phyloP scores from a whole-genome alignment of 2,329 filamentous ascomycete species.

The Ceratocystis huliohia region DNA sequence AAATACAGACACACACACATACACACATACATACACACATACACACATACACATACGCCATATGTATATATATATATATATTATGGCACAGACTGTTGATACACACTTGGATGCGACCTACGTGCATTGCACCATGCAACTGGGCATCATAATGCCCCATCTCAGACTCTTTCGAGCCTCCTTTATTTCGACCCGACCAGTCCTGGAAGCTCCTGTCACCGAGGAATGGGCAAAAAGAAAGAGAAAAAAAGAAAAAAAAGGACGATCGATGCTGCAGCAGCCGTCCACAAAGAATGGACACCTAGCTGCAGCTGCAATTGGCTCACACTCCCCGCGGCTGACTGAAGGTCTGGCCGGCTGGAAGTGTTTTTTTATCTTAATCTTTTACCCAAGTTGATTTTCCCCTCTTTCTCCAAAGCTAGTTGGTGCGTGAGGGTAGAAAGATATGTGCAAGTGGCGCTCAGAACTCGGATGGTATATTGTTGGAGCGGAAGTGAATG shows the following conservation, averaged over 20 bases:
- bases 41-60: not conserved
- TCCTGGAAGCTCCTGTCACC: conserved; percentile 10
- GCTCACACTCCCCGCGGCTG: not conserved
- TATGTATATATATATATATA: not conserved
- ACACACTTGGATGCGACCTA: not conserved
- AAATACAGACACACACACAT: not conserved
- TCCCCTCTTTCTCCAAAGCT: not conserved
- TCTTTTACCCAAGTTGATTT: not conserved
- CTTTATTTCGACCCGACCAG: conserved; percentile 17
- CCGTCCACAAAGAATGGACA: conserved; percentile 9
- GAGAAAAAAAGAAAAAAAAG: not conserved
- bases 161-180: not conserved
- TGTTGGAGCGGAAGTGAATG: not conserved
- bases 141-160: conserved; percentile 4
- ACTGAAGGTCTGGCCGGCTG: not conserved
- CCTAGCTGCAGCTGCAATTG: conserved; percentile 7
- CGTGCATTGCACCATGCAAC: not conserved
- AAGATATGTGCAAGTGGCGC: not conserved
- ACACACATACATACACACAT: not conserved
- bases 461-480: not conserved
- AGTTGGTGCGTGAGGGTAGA: not conserved
- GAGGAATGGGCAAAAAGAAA: not conserved
- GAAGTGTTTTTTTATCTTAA: not conserved
- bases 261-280: conserved; percentile 4
- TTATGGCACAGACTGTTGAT: not conserved